Percentiles rank a stretch among this genome's conserved stretches.
Conservation (phyloP, 2,329 filamentous ascomycete genomes). For the Cercospora sojina region DNA sequence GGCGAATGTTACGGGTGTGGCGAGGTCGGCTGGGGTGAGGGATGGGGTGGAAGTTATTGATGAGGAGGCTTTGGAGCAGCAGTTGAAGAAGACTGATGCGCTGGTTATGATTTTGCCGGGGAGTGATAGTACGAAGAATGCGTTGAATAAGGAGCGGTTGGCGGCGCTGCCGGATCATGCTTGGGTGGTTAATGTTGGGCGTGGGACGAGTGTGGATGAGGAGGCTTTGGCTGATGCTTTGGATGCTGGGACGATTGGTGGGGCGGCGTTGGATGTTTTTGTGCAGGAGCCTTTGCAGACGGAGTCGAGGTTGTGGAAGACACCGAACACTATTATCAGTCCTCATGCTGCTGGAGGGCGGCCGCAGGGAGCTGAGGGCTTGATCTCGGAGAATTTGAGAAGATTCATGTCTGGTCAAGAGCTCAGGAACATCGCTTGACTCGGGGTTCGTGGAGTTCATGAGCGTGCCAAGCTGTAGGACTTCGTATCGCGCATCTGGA, state of each 20-base stretch:
- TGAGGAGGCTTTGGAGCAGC: slow-evolving; percentile 54
- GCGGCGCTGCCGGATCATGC: slow-evolving; percentile 58
- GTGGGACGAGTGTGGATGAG: slow-evolving; percentile 62
- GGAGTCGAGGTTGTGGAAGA: slow-evolving; percentile 47
- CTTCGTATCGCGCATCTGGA: neutral
- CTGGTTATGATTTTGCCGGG: slow-evolving; percentile 68
- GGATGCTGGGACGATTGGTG: slow-evolving; percentile 47
- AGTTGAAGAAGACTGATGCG: slow-evolving; percentile 60
- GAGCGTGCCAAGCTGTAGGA: slow-evolving; percentile 1
- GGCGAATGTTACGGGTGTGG: slow-evolving; percentile 59
- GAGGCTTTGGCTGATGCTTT: slow-evolving; percentile 49
- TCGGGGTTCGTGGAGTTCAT: neutral
- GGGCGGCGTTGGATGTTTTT: slow-evolving; percentile 55
- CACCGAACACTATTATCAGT: slow-evolving; percentile 55
- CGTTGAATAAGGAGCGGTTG: slow-evolving; percentile 56
- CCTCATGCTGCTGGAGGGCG: slow-evolving; percentile 61
- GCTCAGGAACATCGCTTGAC: slow-evolving; percentile 53
- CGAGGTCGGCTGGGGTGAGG: slow-evolving; percentile 57
- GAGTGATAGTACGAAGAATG: slow-evolving; percentile 56
- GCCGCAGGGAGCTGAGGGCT: slow-evolving; percentile 58
- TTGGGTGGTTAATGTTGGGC: slow-evolving; percentile 68
- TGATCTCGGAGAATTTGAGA: slow-evolving; percentile 63
- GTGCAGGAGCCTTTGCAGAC: slow-evolving; percentile 54
- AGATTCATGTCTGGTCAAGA: slow-evolving; percentile 59
- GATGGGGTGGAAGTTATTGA: slow-evolving; percentile 58